Evolutionary conservation across 192 early-diverging fungal genomes (phyloP), one percentile per base, ranked within the genome.

Genomic region (Backusella westeae): DNA sequence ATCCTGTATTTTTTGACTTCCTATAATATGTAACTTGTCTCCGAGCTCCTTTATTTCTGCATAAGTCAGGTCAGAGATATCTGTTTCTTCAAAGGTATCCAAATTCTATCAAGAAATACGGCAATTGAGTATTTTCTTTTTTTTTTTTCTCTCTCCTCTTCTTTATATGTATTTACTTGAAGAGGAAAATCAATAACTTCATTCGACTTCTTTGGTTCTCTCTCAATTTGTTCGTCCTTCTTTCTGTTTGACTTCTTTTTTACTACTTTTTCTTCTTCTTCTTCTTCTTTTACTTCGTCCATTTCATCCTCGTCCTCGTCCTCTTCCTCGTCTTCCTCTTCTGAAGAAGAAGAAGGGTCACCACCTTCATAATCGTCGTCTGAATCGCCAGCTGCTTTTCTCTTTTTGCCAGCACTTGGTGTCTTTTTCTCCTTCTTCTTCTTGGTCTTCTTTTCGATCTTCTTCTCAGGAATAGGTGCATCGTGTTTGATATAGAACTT

Each of bases 1-100:
- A 12, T 79, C 26, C 46, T 79, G 78, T 8, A 74, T 15, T 34
- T 79, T 17, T 23, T 49, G 19, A 21, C 36, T 38, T 2, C 67
- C 78, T 12, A 74, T 29, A 21, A 75, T 10, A 34, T 73, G 65
- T 23, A 79, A n/a, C 0, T 10, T 35, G 23, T 26, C 12, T 7
- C 73, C 78, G 52, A 75, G 0, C 15, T 29, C 52, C 6, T 74
- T 32, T 7, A 79, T 21, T 34, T 70, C n/a, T 23, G 10, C 72
- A 44, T 69, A 79, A 63, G 8, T 29, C 56, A 63, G 4, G 7
- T 5, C 23, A 4, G 21, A 12, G 26, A 63, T 23, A 63, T 63
- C 9, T 2, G 29, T 23, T 29, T 63, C 9, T 63, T 63, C 23
- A 29, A 63, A 63, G 23, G 4, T 29, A 63, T 29, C 23, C 56